Conservation (phyloP, 2,329 filamentous ascomycete genomes). For the Aspergillus puulaauensis region DNA sequence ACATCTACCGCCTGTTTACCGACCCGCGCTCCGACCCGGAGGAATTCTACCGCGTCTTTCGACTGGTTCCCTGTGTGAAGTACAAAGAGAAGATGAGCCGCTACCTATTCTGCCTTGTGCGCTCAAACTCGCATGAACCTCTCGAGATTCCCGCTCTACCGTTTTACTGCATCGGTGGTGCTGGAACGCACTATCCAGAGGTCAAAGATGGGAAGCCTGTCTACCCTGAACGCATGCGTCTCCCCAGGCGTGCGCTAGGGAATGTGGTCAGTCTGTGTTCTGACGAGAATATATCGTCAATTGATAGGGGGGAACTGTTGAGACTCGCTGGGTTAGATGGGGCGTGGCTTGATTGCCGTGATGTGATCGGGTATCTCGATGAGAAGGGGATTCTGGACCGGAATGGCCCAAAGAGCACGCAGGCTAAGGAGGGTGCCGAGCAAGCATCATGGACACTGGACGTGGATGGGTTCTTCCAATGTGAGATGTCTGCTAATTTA, state of each 20-base stretch:
- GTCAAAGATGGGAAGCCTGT: conserved; percentile 34
- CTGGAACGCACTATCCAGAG: conserved; percentile 63
- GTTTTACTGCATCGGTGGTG: conserved; percentile 65
- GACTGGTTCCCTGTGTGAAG: conserved; percentile 65
- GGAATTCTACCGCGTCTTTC: conserved; percentile 61
- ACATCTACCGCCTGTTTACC: conserved; percentile 58
- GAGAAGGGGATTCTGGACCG: conserved; percentile 9
- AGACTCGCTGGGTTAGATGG: conserved; percentile 19
- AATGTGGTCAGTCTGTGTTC: neutral
- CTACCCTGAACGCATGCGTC: conserved; percentile 28
- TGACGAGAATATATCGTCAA: neutral
- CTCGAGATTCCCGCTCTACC: conserved; percentile 62
- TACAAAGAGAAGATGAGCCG: conserved; percentile 39
- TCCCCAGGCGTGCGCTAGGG: conserved; percentile 18
- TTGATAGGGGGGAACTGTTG: conserved; percentile 4
- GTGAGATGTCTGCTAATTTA: neutral
- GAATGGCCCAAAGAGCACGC: neutral
- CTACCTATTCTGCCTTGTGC: conserved; percentile 40
- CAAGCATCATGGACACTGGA: neutral
- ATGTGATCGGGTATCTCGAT: conserved; percentile 21
- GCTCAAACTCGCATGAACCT: conserved; percentile 43
- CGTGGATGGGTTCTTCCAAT: conserved; percentile 4
- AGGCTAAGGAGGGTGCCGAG: neutral
- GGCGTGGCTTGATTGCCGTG: conserved; percentile 22
- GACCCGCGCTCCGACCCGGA: conserved; percentile 47